phyloP scores from a whole-genome alignment of 2,329 filamentous ascomycete species.

The Didymella keratinophila region DNA sequence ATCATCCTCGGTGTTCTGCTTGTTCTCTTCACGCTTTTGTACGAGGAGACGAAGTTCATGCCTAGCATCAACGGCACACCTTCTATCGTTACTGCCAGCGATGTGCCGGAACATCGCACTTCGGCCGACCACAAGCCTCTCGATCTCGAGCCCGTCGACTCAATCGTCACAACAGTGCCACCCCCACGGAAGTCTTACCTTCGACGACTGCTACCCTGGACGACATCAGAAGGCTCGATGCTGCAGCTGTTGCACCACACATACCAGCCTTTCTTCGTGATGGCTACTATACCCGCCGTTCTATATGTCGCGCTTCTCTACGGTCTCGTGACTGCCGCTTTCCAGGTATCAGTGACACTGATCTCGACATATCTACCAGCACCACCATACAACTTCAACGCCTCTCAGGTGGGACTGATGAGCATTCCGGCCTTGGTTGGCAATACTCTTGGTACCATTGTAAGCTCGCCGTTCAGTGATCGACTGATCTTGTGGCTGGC shows the following conservation, averaged over 20 bases:
- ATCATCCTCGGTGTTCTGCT: slow-evolving; percentile 28
- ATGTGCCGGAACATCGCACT: not conserved
- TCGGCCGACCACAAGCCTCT: slow-evolving; percentile 3
- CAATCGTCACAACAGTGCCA: slow-evolving; percentile 3
- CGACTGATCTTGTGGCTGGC: slow-evolving; percentile 51
- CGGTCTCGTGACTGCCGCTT: slow-evolving; percentile 14
- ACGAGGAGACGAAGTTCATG: slow-evolving; percentile 48
- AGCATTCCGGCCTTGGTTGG: slow-evolving; percentile 50
- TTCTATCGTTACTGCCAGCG: not conserved
- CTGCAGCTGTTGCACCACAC: slow-evolving; percentile 6
- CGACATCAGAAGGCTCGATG: slow-evolving; percentile 9
- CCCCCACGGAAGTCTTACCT: slow-evolving; percentile 15
- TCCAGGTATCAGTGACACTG: slow-evolving; percentile 14
- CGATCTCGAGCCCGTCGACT: slow-evolving; percentile 11
- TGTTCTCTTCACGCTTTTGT: slow-evolving; percentile 55
- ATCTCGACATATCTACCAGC: slow-evolving; percentile 12
- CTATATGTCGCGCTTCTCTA: slow-evolving; percentile 19
- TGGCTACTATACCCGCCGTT: slow-evolving; percentile 15
- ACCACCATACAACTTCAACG: slow-evolving; percentile 53
- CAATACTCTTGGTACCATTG: slow-evolving; percentile 43
- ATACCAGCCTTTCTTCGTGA: slow-evolving; percentile 15
- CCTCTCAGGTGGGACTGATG: slow-evolving; percentile 51
- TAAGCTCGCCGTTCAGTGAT: slow-evolving; percentile 44
- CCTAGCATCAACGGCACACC: slow-evolving; percentile 20
- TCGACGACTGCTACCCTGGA: slow-evolving; percentile 9